Percentiles rank a stretch among this genome's conserved stretches.
Conservation (phyloP, 1,139 yeast species). For the Pichia sp. region DNA sequence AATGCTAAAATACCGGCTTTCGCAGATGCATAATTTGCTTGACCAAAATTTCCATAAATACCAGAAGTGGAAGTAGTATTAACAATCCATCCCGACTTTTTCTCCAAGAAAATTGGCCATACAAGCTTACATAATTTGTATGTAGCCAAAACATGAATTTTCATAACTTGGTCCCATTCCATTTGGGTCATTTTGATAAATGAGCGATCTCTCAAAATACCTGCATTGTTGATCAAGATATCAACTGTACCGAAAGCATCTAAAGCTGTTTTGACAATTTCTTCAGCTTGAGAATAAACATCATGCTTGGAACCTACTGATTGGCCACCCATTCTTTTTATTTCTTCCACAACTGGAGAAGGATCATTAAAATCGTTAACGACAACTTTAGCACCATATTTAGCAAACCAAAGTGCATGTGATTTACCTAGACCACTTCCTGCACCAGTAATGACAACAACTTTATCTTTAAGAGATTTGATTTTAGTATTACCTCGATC, state of each 20-base stretch:
- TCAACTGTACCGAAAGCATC: slow-evolving; percentile 79
- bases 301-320: slow-evolving; percentile 83
- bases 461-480: slow-evolving; percentile 63
- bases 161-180: slow-evolving; percentile 77
- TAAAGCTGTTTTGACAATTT: slow-evolving; percentile 72
- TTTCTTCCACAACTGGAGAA: slow-evolving; percentile 65
- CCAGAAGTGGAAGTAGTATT: slow-evolving; percentile 95
- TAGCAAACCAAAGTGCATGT: slow-evolving; percentile 79
- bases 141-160: slow-evolving; percentile 80
- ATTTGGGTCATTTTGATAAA: slow-evolving; percentile 76
- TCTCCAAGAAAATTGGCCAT: slow-evolving; percentile 81
- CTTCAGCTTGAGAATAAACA: slow-evolving; percentile 70
- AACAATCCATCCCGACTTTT: slow-evolving; percentile 73
- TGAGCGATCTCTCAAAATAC: slow-evolving; percentile 86
- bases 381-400: slow-evolving; percentile 91
- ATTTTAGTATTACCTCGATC: slow-evolving; percentile 50
- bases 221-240: slow-evolving; percentile 86
- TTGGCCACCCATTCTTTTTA: slow-evolving; percentile 61
- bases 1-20: slow-evolving; percentile 85
- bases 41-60: slow-evolving; percentile 96
- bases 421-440: slow-evolving; percentile 94
- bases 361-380: slow-evolving; percentile 88
- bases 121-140: slow-evolving; percentile 81
- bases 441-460: slow-evolving; percentile 90
- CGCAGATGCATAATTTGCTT: slow-evolving; percentile 92